Evolutionary conservation across 164 flowering plant genomes (phyloP).

Genomic region (Annona squamosa): DNA sequence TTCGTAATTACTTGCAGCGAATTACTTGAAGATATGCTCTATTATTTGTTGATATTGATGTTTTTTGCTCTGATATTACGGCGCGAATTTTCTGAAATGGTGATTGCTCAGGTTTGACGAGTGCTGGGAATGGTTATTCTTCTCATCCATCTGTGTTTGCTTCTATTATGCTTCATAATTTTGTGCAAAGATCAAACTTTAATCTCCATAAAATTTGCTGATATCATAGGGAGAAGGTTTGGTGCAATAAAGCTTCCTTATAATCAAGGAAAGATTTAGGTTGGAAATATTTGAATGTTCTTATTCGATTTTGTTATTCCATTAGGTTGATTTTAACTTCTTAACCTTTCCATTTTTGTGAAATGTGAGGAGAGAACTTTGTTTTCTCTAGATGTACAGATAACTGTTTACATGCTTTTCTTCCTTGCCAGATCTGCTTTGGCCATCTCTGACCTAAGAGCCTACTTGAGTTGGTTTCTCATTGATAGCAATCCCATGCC

Average conservation of each 20-base stretch:
- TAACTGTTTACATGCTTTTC: no score
- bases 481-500: no score
- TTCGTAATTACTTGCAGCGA: constrained; percentile 45
- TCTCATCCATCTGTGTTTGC: not conserved
- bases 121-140: constrained; percentile 85
- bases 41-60: constrained; percentile 63
- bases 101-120: constrained; percentile 83
- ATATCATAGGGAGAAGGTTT: constrained; percentile 79
- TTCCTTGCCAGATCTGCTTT: no score
- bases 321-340: constrained; percentile 38
- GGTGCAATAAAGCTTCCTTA: constrained; percentile 69
- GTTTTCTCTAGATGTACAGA: no score
- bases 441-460: no score
- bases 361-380: no score
- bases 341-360: no score
- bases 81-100: constrained; percentile 86
- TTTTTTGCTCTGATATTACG: constrained; percentile 54
- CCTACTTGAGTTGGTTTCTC: no score
- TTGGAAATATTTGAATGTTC: constrained; percentile 84
- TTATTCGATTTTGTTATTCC: constrained; percentile 56
- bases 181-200: not conserved
- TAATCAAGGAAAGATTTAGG: constrained; percentile 77
- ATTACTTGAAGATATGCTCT: constrained; percentile 80
- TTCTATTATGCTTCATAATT: not conserved
- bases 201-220: constrained; percentile 42